Base-by-base conservation (phyloP, 768 basidiomycete species). In the Lactarius quietus region DNA sequence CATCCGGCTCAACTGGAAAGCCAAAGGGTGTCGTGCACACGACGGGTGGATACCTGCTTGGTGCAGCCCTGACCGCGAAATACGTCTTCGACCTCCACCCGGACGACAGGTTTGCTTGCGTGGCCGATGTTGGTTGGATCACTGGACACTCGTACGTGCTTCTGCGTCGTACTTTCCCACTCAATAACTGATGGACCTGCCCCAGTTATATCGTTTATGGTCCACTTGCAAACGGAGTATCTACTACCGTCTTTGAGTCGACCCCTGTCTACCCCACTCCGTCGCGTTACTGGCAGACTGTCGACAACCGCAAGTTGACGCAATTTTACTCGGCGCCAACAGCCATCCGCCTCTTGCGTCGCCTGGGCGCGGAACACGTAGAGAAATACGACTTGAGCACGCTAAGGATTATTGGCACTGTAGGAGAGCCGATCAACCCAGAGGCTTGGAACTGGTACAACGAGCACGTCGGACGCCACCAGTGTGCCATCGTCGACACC, bases 371-470 rank as follows among this genome's bases (percentile, higher is more conserved):
- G 63, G 87, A 94, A 54, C 92, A 95, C 74, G 92, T 93, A 62
- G 82, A 92, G 73, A 79, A 83, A 12, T 83, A 93, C 77, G 93
- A 97, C 74, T 83, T 99, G 56, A 86, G 82, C 72, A 84, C 83
- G 18, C 77, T 99, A 64, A 87, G 97, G 64, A 89, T 97, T 8
- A 80, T 99, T 43, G 96, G 97, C 28, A 88, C 83, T 65, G 97
- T 98, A 53, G 97, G 96, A 62, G 97, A 99, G 78, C 97, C 97
- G 1, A 98, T 99, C 81, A 98, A 98, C 77, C 95, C 95, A 31
- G 96, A 98, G 76, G 96, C 96, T 14, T 98, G 97, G 96, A 85
- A 95, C 72, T 98, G 96, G 96, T 97, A 95, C 78, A 94, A 96
- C 76, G 94, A 97, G 73, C 86, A 93, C 73, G 95, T 97, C 61